These are phyloP conservation scores for Yarrowia sp. DNA, from an alignment of 805 yeast genomes.

Conservation along the genomic window DNA sequence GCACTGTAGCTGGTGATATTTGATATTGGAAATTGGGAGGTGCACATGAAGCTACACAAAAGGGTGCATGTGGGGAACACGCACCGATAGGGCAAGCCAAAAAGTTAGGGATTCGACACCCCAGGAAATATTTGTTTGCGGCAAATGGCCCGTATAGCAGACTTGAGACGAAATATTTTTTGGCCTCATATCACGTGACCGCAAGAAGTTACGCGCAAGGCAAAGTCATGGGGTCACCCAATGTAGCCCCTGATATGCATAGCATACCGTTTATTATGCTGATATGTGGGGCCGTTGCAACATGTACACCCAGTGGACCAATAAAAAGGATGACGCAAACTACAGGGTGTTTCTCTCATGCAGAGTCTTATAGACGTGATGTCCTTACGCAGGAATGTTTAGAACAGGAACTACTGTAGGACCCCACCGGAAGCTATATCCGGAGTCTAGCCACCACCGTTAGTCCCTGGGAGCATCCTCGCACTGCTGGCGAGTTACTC, in stretches of 20 bases:
- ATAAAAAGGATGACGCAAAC: conserved; percentile 1
- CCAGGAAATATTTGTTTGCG: background rate
- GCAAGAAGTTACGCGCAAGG: background rate
- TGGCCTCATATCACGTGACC: background rate
- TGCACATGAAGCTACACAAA: conserved; percentile 35
- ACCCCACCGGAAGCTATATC: background rate
- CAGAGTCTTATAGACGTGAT: background rate
- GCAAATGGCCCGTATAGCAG: background rate
- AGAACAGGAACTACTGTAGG: background rate
- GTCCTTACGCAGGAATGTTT: background rate
- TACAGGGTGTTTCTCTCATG: background rate
- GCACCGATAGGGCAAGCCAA: conserved; percentile 36
- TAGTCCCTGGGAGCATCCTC: background rate
- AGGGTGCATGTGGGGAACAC: conserved; percentile 35
- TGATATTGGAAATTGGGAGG: conserved; percentile 34
- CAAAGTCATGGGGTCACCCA: too few species aligned
- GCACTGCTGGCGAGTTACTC: too few species aligned
- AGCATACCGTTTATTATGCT: conserved; percentile 21
- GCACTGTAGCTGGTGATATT: conserved; percentile 31
- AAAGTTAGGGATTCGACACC: background rate
- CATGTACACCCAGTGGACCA: conserved; percentile 4
- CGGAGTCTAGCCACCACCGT: background rate
- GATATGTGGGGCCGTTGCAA: conserved; percentile 32
- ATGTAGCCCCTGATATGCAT: conserved; percentile 33
- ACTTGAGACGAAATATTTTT: background rate